A percentile compares a stretch with the other conserved stretches of the same genome.
These are phyloP conservation scores for Chaetoscypha palmicola DNA, from an alignment of 2,329 filamentous ascomycete species.

Conservation along the genomic window DNA sequence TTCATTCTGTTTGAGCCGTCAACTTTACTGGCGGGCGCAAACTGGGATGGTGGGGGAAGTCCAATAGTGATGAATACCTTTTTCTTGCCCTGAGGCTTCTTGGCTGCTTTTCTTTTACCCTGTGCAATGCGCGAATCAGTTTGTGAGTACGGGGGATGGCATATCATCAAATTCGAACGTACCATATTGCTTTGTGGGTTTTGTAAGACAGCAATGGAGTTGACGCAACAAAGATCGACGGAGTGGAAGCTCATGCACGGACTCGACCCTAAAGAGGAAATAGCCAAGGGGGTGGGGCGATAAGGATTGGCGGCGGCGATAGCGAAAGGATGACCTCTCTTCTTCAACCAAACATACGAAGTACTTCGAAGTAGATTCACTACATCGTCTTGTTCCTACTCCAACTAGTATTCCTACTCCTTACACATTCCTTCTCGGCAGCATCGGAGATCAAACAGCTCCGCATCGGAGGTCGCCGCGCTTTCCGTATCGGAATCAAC, in stretches of 20 bases:
- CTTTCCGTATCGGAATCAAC: not conserved
- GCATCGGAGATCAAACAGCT: no score
- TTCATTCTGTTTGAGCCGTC: slow-evolving; percentile 46
- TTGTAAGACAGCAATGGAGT: not conserved
- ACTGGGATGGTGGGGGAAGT: not conserved
- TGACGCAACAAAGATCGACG: not conserved
- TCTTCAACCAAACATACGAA: no score
- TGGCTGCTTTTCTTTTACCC: slow-evolving; percentile 95
- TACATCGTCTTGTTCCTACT: no score
- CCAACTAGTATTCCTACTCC: no score
- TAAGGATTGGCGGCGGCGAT: not conserved
- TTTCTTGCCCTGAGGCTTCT: slow-evolving; percentile 74
- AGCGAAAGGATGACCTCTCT: no score
- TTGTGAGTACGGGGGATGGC: not conserved
- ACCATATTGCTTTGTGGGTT: not conserved
- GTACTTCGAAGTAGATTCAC: no score
- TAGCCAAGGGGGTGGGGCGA: not conserved
- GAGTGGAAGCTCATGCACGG: not conserved
- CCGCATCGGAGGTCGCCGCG: no score
- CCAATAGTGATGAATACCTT: slow-evolving; percentile 49
- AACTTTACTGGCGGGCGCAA: slow-evolving; percentile 5
- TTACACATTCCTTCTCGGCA: no score
- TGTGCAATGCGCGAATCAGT: slow-evolving; percentile 33
- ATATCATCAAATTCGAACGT: not conserved
- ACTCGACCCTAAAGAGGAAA: not conserved